Conservation (phyloP, 139 green algal species). For the Chlamydomonas incerta region DNA sequence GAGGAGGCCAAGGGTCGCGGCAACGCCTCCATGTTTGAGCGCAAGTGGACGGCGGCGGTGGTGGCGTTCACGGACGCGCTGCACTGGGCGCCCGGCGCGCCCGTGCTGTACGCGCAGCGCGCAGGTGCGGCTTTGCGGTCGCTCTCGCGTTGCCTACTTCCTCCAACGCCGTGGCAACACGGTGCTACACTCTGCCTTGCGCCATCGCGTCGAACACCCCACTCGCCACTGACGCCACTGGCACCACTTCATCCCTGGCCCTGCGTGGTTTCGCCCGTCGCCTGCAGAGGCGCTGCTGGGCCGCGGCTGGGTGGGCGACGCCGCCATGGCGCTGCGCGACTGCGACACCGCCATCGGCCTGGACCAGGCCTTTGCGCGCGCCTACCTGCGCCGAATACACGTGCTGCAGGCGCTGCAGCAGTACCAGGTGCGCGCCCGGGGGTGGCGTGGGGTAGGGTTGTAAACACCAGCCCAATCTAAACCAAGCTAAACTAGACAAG, state of each 20-base stretch:
- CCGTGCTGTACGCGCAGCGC: slow-evolving; percentile 58
- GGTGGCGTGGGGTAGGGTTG: not conserved
- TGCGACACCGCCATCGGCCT: slow-evolving; percentile 63
- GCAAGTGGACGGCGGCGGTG: slow-evolving; percentile 50
- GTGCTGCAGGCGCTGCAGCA: slow-evolving; percentile 66
- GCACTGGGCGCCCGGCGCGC: slow-evolving; percentile 51
- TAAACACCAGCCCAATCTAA: too few species aligned
- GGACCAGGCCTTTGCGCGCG: slow-evolving; percentile 43
- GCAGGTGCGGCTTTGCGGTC: slow-evolving; percentile 4
- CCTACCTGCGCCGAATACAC: slow-evolving; percentile 59
- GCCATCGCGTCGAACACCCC: too few species aligned
- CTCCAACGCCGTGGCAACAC: too few species aligned
- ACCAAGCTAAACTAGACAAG: too few species aligned
- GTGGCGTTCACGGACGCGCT: slow-evolving; percentile 67
- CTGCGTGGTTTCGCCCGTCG: too few species aligned
- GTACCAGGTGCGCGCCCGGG: slow-evolving; percentile 45
- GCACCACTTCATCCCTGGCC: too few species aligned
- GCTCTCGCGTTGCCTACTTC: too few species aligned
- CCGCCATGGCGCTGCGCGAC: slow-evolving; percentile 66
- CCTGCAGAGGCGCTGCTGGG: slow-evolving; percentile 65
- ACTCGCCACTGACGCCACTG: too few species aligned
- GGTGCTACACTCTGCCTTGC: too few species aligned
- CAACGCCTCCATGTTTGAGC: slow-evolving; percentile 66
- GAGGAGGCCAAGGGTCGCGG: slow-evolving; percentile 61
- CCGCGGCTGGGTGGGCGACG: slow-evolving; percentile 76